phyloP scores from a whole-genome alignment of 352 stramenopile species.

The Aphanomyces stellatus region DNA sequence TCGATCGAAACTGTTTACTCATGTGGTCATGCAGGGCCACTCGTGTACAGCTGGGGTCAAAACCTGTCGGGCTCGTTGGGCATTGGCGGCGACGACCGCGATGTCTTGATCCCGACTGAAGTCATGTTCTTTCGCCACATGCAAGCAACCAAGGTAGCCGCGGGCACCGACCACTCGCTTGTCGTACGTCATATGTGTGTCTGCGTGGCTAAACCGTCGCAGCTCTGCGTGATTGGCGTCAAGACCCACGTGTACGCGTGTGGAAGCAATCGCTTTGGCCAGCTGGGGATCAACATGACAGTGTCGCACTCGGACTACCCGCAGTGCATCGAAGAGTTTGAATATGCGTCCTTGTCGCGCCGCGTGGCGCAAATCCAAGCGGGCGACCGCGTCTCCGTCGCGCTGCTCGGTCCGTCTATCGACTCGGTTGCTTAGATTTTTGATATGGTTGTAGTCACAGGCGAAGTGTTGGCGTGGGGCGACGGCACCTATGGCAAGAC shows the following conservation, averaged over 20 bases:
- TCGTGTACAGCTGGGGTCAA: conserved; percentile 40
- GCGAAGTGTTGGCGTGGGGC: conserved; percentile 61
- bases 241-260: conserved; percentile 58
- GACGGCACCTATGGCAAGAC: conserved; percentile 47
- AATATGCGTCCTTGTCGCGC: conserved; percentile 21
- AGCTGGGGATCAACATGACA: conserved; percentile 42
- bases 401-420: conserved; percentile 31
- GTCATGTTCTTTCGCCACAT: conserved; percentile 56
- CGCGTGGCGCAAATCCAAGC: conserved; percentile 39
- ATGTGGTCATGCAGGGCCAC: neutral
- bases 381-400: conserved; percentile 43
- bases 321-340: conserved; percentile 44
- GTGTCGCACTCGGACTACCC: conserved; percentile 45
- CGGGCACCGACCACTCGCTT: conserved; percentile 55
- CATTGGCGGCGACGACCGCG: conserved; percentile 31
- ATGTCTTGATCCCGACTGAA: conserved; percentile 28
- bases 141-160: conserved; percentile 31
- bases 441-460: conserved; percentile 27
- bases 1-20: neutral
- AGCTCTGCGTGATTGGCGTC: conserved; percentile 31
- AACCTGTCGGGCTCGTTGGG: conserved; percentile 41
- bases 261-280: conserved; percentile 51
- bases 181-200: conserved; percentile 22
- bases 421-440: neutral
- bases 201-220: neutral